These are phyloP conservation scores for Solanum lycopersicoides DNA, from an alignment of 257 asterid species.

Conservation along the genomic window DNA sequence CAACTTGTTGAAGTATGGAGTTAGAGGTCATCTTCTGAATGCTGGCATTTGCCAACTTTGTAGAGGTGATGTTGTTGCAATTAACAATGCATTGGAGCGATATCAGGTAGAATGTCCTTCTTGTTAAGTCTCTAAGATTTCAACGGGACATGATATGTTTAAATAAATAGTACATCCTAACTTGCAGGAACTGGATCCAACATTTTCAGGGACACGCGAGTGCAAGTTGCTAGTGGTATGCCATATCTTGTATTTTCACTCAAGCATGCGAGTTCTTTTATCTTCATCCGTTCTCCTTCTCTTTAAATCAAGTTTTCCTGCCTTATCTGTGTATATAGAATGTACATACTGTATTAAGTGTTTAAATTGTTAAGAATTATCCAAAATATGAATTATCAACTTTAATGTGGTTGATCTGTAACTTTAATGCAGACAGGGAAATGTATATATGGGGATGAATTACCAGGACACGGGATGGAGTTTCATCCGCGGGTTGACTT, in stretches of 20 bases:
- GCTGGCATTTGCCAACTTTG: conserved; percentile 99
- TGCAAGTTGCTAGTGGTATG: conserved; percentile 70
- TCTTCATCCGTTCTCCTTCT: not conserved
- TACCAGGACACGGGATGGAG: not conserved
- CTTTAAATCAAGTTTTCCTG: not conserved
- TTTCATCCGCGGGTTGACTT: not conserved
- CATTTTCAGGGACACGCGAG: conserved; percentile 92
- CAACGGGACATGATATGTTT: not conserved
- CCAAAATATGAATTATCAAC: not conserved
- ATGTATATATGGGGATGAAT: not conserved
- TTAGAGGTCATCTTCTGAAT: conserved; percentile 94
- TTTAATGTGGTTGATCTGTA: not conserved
- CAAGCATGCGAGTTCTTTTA: not conserved
- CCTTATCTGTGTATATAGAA: not conserved
- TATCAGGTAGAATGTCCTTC: conserved; percentile 53
- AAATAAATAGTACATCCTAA: not conserved
- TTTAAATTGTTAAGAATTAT: not conserved
- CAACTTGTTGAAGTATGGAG: conserved; percentile 92
- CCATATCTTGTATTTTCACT: not conserved
- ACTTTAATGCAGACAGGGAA: not conserved
- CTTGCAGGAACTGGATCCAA: conserved; percentile 89
- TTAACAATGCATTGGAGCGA: conserved; percentile 75
- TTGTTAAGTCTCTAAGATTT: not conserved
- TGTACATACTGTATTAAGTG: not conserved
- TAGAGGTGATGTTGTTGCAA: conserved; percentile 88